These are phyloP conservation scores for Phaeosphaeriaceae sp. DNA, from an alignment of 2,329 filamentous ascomycete genomes.

Conservation along the genomic window DNA sequence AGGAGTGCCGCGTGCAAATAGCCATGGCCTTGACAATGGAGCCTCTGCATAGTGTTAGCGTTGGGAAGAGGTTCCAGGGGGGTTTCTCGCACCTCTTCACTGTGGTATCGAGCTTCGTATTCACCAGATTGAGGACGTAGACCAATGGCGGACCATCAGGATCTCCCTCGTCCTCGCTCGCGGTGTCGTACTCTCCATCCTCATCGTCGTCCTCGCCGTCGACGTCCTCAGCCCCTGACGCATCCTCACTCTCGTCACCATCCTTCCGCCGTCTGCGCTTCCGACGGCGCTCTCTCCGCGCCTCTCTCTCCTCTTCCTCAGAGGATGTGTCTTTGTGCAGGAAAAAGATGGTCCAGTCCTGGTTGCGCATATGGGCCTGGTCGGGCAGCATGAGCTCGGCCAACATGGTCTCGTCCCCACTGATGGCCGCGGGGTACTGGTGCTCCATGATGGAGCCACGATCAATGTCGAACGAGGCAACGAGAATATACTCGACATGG, in stretches of 20 bases:
- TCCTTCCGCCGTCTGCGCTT: slow-evolving; percentile 54
- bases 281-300: slow-evolving; percentile 63
- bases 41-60: slow-evolving; percentile 63
- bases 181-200: slow-evolving; percentile 57
- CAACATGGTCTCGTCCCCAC: slow-evolving; percentile 96
- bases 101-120: slow-evolving; percentile 94
- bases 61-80: not conserved
- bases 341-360: slow-evolving; percentile 99
- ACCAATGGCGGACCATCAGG: slow-evolving; percentile 89
- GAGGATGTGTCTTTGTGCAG: slow-evolving; percentile 91
- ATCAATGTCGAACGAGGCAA: slow-evolving; percentile 97
- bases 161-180: slow-evolving; percentile 61
- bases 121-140: slow-evolving; percentile 96
- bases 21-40: slow-evolving; percentile 98
- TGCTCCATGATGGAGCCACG: slow-evolving; percentile 97
- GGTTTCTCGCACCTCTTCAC: slow-evolving; percentile 67
- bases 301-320: slow-evolving; percentile 73
- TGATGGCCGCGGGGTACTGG: slow-evolving; percentile 93
- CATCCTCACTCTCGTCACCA: slow-evolving; percentile 52
- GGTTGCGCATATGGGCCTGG: slow-evolving; percentile 90
- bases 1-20: slow-evolving; percentile 96
- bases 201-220: slow-evolving; percentile 47
- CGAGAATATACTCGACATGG: slow-evolving; percentile 98
- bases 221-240: slow-evolving; percentile 28
- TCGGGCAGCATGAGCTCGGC: slow-evolving; percentile 98